A percentile compares a stretch with the other conserved stretches of the same genome.
phyloP scores from a whole-genome alignment of 192 early-diverging fungal genomes.

The Coemansia aciculifera region DNA sequence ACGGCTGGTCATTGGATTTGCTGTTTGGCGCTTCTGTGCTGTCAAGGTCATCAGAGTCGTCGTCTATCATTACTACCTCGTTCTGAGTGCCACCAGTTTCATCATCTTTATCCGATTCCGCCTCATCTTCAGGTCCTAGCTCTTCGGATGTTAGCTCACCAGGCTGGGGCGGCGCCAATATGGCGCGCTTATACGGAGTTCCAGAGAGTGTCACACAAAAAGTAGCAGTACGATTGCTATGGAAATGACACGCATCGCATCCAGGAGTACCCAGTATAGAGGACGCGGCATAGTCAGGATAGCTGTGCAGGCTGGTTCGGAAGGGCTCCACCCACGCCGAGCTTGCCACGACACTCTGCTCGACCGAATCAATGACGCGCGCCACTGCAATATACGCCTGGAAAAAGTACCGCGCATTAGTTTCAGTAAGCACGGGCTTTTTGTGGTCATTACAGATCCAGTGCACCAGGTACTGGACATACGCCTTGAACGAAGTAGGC shows the following conservation, averaged over 20 bases:
- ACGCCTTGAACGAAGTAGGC: conserved; percentile 44
- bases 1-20: background rate
- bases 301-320: conserved; percentile 22
- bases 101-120: background rate
- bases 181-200: conserved; percentile 25
- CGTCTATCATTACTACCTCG: background rate
- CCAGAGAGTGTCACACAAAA: conserved; percentile 35
- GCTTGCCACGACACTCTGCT: conserved; percentile 48
- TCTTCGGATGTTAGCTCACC: background rate
- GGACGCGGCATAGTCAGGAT: conserved; percentile 17
- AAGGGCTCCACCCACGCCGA: conserved; percentile 46
- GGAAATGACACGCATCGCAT: conserved; percentile 51
- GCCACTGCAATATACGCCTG: conserved; percentile 41
- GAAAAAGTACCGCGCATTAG: conserved; percentile 41
- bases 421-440: conserved; percentile 16
- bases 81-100: background rate
- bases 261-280: conserved; percentile 26
- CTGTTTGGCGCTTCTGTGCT: background rate
- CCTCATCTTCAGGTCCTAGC: background rate
- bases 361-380: conserved; percentile 40
- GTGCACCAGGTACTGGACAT: conserved; percentile 49
- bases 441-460: conserved; percentile 43
- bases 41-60: conserved; percentile 9
- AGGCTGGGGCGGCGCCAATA: conserved; percentile 28
- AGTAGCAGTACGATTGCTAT: conserved; percentile 41